Percentiles rank a stretch among this genome's conserved stretches.
Conservation (phyloP, 1,284 basidiomycete species). For the Meira nashicola region DNA sequence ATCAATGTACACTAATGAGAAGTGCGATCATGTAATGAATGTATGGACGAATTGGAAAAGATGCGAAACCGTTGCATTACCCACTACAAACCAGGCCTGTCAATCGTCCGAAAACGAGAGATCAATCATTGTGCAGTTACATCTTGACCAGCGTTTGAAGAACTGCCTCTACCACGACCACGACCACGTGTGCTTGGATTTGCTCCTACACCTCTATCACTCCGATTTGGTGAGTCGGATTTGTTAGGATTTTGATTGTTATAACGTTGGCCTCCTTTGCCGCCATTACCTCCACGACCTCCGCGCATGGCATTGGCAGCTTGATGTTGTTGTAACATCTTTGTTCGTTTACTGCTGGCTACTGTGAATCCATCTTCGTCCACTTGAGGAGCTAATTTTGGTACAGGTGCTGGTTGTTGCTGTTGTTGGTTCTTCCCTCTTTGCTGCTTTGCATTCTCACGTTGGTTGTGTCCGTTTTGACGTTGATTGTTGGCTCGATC, state of each 20-base stretch:
- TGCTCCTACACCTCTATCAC: neutral
- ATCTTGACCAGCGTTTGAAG: neutral
- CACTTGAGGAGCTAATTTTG: conserved; percentile 2
- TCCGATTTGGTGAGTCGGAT: neutral
- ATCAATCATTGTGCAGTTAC: too few species aligned
- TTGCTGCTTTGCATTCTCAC: neutral
- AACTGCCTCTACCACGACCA: conserved; percentile 1
- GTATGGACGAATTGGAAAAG: too few species aligned
- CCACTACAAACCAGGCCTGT: too few species aligned
- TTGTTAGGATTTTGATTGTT: neutral
- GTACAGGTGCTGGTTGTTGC: neutral
- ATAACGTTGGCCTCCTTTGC: neutral
- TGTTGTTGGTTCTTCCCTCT: conserved; percentile 2
- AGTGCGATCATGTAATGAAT: too few species aligned
- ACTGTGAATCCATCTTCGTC: conserved; percentile 10
- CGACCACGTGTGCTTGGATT: neutral
- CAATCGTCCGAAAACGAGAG: too few species aligned
- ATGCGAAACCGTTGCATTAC: too few species aligned
- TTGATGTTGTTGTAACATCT: conserved; percentile 7
- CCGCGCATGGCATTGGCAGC: neutral
- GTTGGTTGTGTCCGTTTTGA: neutral
- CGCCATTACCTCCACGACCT: conserved; percentile 1
- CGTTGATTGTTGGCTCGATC: neutral
- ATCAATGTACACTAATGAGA: too few species aligned
- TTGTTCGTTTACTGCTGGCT: conserved; percentile 9